Conservation (phyloP, 2,329 filamentous ascomycete genomes). For the Calcarisporium arbuscula region DNA sequence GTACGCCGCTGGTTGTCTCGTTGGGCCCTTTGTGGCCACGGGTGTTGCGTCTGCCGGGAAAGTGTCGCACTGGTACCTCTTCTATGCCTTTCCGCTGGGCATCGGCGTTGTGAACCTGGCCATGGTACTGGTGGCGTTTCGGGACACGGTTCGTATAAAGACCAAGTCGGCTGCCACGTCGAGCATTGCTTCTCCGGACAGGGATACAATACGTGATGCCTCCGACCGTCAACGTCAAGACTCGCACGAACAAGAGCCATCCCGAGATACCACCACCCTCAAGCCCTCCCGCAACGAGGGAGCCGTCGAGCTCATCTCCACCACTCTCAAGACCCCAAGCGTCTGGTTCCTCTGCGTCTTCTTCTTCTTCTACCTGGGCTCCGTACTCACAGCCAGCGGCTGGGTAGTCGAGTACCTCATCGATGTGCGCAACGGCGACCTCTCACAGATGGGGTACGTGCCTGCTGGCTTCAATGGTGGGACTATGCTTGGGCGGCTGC, state of each 20-base stretch:
- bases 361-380: conserved; percentile 59
- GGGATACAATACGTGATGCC: too few relatives aligned
- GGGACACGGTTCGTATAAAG: conserved; percentile 34
- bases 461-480: conserved; percentile 56
- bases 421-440: conserved; percentile 48
- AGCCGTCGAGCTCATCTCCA: conserved; percentile 37
- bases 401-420: conserved; percentile 63
- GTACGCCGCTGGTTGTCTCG: conserved; percentile 51
- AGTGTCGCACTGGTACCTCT: conserved; percentile 43
- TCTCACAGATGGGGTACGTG: conserved; percentile 55
- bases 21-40: conserved; percentile 49
- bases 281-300: conserved; percentile 17
- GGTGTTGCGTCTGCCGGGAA: conserved; percentile 36
- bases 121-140: conserved; percentile 41
- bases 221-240: too few relatives aligned
- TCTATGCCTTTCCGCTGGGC: conserved; percentile 49
- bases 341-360: conserved; percentile 56
- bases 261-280: background rate
- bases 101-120: conserved; percentile 44
- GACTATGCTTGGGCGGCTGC: conserved; percentile 46
- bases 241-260: conserved; percentile 1
- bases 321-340: conserved; percentile 35
- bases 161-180: conserved; percentile 7
- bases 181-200: conserved; percentile 7
- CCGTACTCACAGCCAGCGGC: conserved; percentile 47